Percentiles rank a stretch among this genome's conserved stretches.
phyloP scores from a whole-genome alignment of 306 rosid genomes.

The Lathyrus aphaca region DNA sequence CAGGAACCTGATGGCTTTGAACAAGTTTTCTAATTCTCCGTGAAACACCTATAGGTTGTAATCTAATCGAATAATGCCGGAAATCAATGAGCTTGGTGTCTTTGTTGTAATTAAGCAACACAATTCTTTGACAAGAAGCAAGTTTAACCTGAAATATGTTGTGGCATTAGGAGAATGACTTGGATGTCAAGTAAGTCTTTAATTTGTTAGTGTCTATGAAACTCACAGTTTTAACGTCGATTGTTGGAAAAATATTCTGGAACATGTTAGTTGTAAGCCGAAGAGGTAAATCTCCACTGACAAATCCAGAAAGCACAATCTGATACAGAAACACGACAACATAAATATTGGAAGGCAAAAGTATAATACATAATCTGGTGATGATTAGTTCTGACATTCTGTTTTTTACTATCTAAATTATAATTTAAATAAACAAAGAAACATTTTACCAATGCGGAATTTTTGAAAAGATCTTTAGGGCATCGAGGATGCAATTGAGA shows the following conservation, averaged over 20 bases:
- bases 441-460: slow-evolving; percentile 80
- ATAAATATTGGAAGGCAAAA: slow-evolving; percentile 9
- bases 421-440: slow-evolving; percentile 23
- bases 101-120: slow-evolving; percentile 90
- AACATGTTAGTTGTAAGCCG: slow-evolving; percentile 81
- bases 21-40: slow-evolving; percentile 85
- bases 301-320: slow-evolving; percentile 97
- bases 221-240: slow-evolving; percentile 95
- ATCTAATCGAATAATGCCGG: slow-evolving; percentile 91
- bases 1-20: slow-evolving; percentile 91
- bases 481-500: slow-evolving; percentile 89
- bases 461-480: slow-evolving; percentile 87
- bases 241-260: slow-evolving; percentile 91
- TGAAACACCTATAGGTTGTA: slow-evolving; percentile 95
- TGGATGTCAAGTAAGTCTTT: slow-evolving; percentile 13
- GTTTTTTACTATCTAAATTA: slow-evolving; percentile 8
- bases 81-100: slow-evolving; percentile 89
- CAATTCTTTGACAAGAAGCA: slow-evolving; percentile 89
- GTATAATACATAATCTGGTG: not conserved
- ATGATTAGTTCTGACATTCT: not conserved
- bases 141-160: slow-evolving; percentile 75
- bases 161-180: slow-evolving; percentile 27
- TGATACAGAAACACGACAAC: slow-evolving; percentile 40
- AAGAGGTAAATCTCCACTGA: slow-evolving; percentile 73
- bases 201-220: slow-evolving; percentile 2